These are phyloP conservation scores for Themeda triandra DNA, from an alignment of 176 grass and related monocot genomes.

Conservation along the genomic window DNA sequence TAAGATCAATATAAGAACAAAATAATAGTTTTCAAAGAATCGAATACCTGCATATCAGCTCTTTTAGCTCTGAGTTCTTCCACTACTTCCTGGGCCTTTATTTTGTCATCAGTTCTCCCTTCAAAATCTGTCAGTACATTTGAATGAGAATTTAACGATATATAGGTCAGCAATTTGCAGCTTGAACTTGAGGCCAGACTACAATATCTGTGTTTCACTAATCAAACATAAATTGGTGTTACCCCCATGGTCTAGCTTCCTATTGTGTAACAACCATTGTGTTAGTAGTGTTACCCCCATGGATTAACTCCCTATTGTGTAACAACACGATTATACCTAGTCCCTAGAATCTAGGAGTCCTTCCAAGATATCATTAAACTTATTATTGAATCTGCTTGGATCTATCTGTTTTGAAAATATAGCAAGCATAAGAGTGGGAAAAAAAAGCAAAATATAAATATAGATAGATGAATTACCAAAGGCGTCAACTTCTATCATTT, in stretches of 20 bases:
- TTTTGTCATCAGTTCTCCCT: constrained; percentile 89
- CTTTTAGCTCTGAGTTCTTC: constrained; percentile 85
- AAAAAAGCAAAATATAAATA: neutral
- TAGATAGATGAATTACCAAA: constrained; percentile 56
- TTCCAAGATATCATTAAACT: neutral
- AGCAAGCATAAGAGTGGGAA: neutral
- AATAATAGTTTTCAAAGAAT: neutral
- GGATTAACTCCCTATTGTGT: neutral
- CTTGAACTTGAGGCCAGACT: neutral
- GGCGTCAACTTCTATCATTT: constrained; percentile 74
- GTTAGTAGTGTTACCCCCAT: neutral
- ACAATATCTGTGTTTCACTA: neutral
- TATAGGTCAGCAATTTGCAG: neutral
- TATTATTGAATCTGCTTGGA: neutral
- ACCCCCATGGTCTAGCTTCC: neutral
- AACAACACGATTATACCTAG: neutral
- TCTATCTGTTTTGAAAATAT: neutral
- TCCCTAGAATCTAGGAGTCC: neutral
- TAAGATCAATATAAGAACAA: neutral
- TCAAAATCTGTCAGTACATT: constrained; percentile 60
- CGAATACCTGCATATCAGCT: constrained; percentile 84
- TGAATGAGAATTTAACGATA: constrained; percentile 5
- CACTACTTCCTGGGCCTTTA: constrained; percentile 60
- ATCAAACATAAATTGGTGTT: neutral
- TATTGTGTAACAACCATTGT: no score